Conservation (phyloP, 2,329 filamentous ascomycete genomes). For the Trichoderma cornu-damae region DNA sequence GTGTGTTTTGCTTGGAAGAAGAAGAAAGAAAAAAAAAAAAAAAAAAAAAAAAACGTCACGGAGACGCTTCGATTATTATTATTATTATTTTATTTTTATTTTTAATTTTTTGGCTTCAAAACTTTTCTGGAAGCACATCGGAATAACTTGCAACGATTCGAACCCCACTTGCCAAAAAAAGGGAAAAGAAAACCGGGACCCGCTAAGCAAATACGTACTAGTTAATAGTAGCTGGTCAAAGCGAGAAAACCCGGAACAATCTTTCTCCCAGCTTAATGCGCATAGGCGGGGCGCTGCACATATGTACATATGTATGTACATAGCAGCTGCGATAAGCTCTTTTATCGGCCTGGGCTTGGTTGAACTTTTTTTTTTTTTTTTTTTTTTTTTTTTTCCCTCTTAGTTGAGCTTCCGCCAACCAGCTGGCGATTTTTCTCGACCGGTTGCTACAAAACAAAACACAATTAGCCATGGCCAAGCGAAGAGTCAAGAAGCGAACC, state of each 20-base stretch:
- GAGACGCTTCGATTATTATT: no score
- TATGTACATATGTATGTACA: no score
- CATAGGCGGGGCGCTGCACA: background rate
- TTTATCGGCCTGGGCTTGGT: conserved; percentile 32
- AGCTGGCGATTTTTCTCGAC: no score
- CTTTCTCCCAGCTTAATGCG: background rate
- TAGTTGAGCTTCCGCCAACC: no score
- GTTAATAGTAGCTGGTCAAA: no score
- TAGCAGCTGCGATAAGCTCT: conserved; percentile 30
- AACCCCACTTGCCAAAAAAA: conserved; percentile 6
- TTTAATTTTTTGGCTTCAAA: conserved; percentile 12
- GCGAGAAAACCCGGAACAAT: background rate
- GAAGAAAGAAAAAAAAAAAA: no score
- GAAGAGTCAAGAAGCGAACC: conserved; percentile 82
- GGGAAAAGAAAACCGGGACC: no score
- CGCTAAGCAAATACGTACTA: no score
- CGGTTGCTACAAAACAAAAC: no score
- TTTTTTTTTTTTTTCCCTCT: conserved; percentile 34
- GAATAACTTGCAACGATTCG: background rate
- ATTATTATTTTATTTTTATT: conserved; percentile 20
- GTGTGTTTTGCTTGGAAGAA: no score
- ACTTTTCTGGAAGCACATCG: conserved; percentile 10
- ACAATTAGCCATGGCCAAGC: conserved; percentile 63
- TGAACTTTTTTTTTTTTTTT: conserved; percentile 36
- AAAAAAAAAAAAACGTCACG: no score